Conservation (phyloP, 2,329 filamentous ascomycete genomes). For the Pyrenophora teres region DNA sequence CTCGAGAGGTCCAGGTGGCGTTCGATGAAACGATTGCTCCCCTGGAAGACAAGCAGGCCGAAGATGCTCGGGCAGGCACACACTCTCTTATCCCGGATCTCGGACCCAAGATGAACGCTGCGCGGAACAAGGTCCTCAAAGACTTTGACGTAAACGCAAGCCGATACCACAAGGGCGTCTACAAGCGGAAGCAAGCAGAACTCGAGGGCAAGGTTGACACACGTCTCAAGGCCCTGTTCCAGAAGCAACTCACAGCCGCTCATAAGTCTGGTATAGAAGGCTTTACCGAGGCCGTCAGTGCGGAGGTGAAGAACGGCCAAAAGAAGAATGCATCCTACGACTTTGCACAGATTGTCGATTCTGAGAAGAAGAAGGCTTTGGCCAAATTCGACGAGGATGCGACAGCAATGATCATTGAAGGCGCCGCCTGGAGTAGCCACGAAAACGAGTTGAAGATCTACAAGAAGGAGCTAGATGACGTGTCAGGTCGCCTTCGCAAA, state of each 20-base stretch:
- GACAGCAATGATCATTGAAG: slow-evolving; percentile 73
- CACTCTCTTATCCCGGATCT: slow-evolving; percentile 74
- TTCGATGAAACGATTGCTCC: slow-evolving; percentile 85
- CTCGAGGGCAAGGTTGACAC: slow-evolving; percentile 84
- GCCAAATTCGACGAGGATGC: slow-evolving; percentile 77
- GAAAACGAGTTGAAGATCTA: slow-evolving; percentile 78
- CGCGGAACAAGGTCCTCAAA: slow-evolving; percentile 74
- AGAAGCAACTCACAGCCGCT: slow-evolving; percentile 82
- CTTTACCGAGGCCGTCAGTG: slow-evolving; percentile 86
- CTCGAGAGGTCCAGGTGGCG: slow-evolving; percentile 79
- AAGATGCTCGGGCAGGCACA: slow-evolving; percentile 73
- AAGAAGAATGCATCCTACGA: slow-evolving; percentile 91
- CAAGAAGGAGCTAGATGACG: slow-evolving; percentile 88
- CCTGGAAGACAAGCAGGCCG: slow-evolving; percentile 83
- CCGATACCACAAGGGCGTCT: slow-evolving; percentile 96
- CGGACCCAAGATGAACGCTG: slow-evolving; percentile 71
- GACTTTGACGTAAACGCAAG: slow-evolving; percentile 91
- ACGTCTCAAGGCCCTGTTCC: slow-evolving; percentile 85
- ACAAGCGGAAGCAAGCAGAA: slow-evolving; percentile 80
- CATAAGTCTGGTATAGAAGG: slow-evolving; percentile 84
- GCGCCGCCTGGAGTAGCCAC: slow-evolving; percentile 86
- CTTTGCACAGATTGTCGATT: slow-evolving; percentile 89
- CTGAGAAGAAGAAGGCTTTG: slow-evolving; percentile 77
- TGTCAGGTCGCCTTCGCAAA: slow-evolving; percentile 81
- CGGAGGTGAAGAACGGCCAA: slow-evolving; percentile 86